These are phyloP conservation scores for Hypoxylon subgilvum DNA, from an alignment of 495 filamentous ascomycete species.

Conservation along the genomic window DNA sequence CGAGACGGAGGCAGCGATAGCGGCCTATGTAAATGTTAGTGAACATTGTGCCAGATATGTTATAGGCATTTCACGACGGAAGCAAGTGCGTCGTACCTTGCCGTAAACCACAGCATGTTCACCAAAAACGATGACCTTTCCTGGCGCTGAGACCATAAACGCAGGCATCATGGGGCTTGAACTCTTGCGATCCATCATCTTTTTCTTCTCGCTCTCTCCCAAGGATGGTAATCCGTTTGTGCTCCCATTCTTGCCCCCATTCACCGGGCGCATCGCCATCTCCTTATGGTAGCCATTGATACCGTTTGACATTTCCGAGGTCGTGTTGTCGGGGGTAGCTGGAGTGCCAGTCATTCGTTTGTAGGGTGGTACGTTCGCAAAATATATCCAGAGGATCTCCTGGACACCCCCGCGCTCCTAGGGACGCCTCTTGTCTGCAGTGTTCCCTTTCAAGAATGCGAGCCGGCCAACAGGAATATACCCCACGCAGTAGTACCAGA, in stretches of 20 bases:
- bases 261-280: conserved; percentile 32
- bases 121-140: conserved; percentile 96
- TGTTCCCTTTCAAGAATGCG: neutral
- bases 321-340: conserved; percentile 24
- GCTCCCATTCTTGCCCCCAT: conserved; percentile 28
- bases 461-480: neutral
- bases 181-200: conserved; percentile 54
- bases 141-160: conserved; percentile 97
- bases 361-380: neutral
- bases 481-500: conserved; percentile 12
- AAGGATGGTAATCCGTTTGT: conserved; percentile 27
- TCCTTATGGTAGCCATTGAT: conserved; percentile 39
- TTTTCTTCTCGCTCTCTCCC: conserved; percentile 33
- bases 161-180: conserved; percentile 74
- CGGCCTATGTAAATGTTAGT: conserved; percentile 60
- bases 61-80: neutral
- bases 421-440: neutral
- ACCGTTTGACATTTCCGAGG: conserved; percentile 43
- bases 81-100: conserved; percentile 64
- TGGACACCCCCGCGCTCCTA: conserved; percentile 3
- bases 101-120: conserved; percentile 97
- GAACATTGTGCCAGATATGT: conserved; percentile 7
- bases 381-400: conserved; percentile 1
- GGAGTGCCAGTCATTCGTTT: conserved; percentile 25
- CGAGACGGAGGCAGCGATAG: conserved; percentile 92